These are phyloP conservation scores for Sporisorium graminicola DNA, from an alignment of 1,284 basidiomycete genomes.

Conservation along the genomic window DNA sequence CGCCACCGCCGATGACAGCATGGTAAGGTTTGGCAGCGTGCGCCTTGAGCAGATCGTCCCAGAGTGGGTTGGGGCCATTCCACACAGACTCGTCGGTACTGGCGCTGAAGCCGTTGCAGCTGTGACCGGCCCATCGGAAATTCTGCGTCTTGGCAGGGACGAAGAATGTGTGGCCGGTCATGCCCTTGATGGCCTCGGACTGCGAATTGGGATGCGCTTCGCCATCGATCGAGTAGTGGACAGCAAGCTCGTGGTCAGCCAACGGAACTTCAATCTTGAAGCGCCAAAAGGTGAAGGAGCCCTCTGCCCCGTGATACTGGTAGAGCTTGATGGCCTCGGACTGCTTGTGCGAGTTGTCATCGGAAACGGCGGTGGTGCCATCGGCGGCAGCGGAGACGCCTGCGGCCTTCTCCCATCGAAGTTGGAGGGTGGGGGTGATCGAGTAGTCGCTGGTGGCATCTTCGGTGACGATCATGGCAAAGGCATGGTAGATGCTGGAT, in stretches of 20 bases:
- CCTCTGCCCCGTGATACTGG: constrained; percentile 78
- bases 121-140: constrained; percentile 90
- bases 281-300: constrained; percentile 92
- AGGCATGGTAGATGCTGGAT: constrained; percentile 79
- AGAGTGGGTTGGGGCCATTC: constrained; percentile 75
- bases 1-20: constrained; percentile 79
- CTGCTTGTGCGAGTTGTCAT: constrained; percentile 32
- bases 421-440: constrained; percentile 74
- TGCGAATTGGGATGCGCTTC: constrained; percentile 51
- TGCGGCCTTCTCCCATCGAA: constrained; percentile 75
- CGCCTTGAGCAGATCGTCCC: constrained; percentile 87
- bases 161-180: constrained; percentile 81
- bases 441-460: constrained; percentile 77
- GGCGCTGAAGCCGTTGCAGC: constrained; percentile 75
- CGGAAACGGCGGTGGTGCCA: constrained; percentile 33
- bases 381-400: constrained; percentile 33
- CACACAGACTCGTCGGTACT: constrained; percentile 71
- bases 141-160: constrained; percentile 86
- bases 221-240: constrained; percentile 76
- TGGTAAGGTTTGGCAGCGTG: constrained; percentile 88
- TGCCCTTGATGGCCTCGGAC: constrained; percentile 50
- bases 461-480: constrained; percentile 71
- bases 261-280: constrained; percentile 89
- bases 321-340: constrained; percentile 81
- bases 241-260: constrained; percentile 79